phyloP scores from a whole-genome alignment of 257 asterid species.

The Agastache rugosa region DNA sequence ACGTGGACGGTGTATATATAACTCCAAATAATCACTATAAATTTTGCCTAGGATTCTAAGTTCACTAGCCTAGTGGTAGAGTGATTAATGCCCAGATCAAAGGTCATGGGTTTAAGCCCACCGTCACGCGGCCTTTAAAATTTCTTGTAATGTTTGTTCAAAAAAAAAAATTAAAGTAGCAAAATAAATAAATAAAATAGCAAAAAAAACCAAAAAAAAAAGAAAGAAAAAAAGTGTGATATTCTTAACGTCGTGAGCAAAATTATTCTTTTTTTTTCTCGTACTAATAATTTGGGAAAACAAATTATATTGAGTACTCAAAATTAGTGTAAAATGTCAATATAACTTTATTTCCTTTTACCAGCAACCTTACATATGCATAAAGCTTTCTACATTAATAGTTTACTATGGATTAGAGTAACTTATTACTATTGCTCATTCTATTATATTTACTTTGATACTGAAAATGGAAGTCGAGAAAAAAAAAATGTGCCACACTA shows the following conservation, averaged over 20 bases:
- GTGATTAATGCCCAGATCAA: too few species aligned
- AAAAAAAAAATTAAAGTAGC: neutral
- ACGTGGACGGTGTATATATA: neutral
- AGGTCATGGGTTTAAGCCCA: too few species aligned
- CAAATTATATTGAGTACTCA: neutral
- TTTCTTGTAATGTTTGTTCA: too few species aligned
- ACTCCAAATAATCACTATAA: conserved; percentile 1
- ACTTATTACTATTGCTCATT: neutral
- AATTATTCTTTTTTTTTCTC: neutral
- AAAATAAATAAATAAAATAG: too few species aligned
- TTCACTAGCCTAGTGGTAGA: too few species aligned
- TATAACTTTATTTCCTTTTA: conserved; percentile 7
- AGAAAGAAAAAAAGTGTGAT: neutral
- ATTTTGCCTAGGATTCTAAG: conserved; percentile 4
- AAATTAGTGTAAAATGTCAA: neutral
- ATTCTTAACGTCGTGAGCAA: conserved; percentile 13
- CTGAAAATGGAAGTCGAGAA: neutral
- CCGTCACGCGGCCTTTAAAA: too few species aligned
- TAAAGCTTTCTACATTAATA: conserved; percentile 8
- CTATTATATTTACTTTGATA: neutral
- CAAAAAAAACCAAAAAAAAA: too few species aligned
- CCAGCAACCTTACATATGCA: neutral
- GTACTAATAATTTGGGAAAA: neutral
- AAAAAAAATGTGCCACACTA: too few species aligned
- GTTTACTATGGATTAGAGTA: neutral